Evolutionary conservation across 2,329 filamentous ascomycete genomes (phyloP), one percentile per base, ranked within the genome.

Genomic region (Colletotrichum salicis): DNA sequence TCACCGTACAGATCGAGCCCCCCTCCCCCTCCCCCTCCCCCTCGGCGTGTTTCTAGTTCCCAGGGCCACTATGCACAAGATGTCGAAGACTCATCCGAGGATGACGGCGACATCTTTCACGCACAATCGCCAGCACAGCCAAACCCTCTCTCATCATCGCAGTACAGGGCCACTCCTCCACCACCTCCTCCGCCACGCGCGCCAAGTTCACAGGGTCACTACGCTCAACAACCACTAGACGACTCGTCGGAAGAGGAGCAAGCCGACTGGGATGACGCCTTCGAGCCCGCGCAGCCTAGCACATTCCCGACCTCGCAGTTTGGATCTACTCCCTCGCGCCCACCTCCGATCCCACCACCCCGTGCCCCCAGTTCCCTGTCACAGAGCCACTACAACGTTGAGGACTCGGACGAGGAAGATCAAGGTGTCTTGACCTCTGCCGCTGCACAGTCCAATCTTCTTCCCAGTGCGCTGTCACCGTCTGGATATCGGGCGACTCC

Each of bases 211-310:
- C 65, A 64, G 37, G 69, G 22, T 19, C 45, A 55, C 5, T 33
- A 62, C 2, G 22, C 35, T n/a, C 59, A 55, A 5, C 65, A 56
- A 13, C 64, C 52, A 24, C 3, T 22, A 4, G 65, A 71, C 35
- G 69, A 69, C 35, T 64, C 69, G 2, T 69, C 52, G 5, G 65
- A 69, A 33, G 69, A 68, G 27, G 69, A 64, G 24, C 37, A 56
- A 4, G 45, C 48, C n/a, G 59, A 59, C 2, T 64, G 59, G 64
- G 69, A 64, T 6, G 33, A 45, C 8, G 65, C 22, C 6, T 69
- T 69, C 22, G 68, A 55, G 5, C 59, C 57, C 3, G 65, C 22
- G 0, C 65, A 69, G 22, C 54, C 45, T 35, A 31, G 12, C n/a
- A 31, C 11, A 22, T 8, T 54, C 0, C 41, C 52, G 15, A 35